Conservation (phyloP, 1,284 basidiomycete genomes). For the Puccinia horiana region DNA sequence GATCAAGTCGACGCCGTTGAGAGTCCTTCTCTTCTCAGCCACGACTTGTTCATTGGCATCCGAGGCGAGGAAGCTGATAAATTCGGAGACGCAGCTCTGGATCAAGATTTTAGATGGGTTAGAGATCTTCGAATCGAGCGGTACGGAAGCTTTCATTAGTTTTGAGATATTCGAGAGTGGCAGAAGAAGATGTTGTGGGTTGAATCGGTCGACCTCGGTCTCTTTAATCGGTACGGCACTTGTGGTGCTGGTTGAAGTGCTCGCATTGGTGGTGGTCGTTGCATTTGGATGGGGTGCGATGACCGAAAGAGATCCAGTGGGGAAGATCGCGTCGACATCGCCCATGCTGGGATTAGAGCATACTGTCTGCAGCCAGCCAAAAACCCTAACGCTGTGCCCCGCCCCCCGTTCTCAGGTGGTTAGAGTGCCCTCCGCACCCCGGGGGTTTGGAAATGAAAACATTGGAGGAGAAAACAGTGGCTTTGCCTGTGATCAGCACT, state of each 20-base stretch:
- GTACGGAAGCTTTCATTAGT: slow-evolving; percentile 30
- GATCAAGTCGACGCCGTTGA: slow-evolving; percentile 37
- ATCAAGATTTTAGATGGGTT: slow-evolving; percentile 38
- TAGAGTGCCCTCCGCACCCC: too few relatives aligned
- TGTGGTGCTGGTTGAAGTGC: background rate
- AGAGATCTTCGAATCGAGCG: slow-evolving; percentile 37
- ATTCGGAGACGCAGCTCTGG: slow-evolving; percentile 43
- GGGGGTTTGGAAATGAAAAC: too few relatives aligned
- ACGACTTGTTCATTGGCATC: slow-evolving; percentile 25
- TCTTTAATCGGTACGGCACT: slow-evolving; percentile 67
- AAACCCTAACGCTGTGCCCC: too few relatives aligned
- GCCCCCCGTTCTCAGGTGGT: too few relatives aligned
- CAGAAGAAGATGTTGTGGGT: slow-evolving; percentile 86
- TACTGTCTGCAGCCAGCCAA: too few relatives aligned
- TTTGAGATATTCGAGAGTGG: slow-evolving; percentile 60
- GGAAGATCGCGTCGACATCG: too few relatives aligned
- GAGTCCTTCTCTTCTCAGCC: slow-evolving; percentile 22
- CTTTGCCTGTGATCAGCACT: too few relatives aligned
- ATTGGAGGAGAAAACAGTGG: too few relatives aligned
- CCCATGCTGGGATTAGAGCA: too few relatives aligned
- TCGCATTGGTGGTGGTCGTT: too few relatives aligned
- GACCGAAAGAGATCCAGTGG: too few relatives aligned
- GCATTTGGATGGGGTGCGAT: too few relatives aligned
- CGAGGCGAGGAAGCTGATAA: slow-evolving; percentile 29
- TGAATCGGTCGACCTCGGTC: slow-evolving; percentile 84